phyloP scores from a whole-genome alignment of 139 green algal genomes.

The Micractinium sp. region DNA sequence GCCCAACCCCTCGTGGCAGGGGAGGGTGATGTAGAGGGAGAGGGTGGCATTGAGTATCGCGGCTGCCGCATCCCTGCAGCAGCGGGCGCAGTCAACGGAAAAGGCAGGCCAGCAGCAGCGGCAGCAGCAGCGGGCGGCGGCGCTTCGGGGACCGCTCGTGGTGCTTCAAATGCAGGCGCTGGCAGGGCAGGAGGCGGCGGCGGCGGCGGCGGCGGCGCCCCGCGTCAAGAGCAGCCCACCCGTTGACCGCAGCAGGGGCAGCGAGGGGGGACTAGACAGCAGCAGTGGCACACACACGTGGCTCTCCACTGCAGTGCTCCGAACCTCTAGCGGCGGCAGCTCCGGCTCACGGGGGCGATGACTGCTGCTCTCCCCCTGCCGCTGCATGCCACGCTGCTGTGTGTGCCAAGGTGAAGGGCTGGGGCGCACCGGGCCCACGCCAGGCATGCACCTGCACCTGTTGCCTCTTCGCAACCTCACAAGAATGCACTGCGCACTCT shows the following conservation, averaged over 20 bases:
- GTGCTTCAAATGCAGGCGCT: background rate
- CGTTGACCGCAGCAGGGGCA: too few relatives aligned
- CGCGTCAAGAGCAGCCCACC: too few relatives aligned
- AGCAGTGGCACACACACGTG: too few relatives aligned
- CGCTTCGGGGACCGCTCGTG: background rate
- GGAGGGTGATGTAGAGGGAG: background rate
- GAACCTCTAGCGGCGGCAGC: background rate
- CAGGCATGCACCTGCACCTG: too few relatives aligned
- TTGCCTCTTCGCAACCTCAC: too few relatives aligned
- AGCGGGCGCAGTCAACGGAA: background rate
- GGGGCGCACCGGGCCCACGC: too few relatives aligned
- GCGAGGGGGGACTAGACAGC: too few relatives aligned
- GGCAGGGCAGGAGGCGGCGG: background rate
- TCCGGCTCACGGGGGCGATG: background rate
- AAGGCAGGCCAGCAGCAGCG: background rate
- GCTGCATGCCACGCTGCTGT: too few relatives aligned
- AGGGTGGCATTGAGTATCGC: constrained; percentile 11
- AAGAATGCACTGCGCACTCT: background rate
- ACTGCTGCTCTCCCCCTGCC: background rate
- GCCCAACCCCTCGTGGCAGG: background rate
- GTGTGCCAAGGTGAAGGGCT: too few relatives aligned
- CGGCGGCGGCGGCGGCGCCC: background rate
- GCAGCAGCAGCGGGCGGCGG: background rate
- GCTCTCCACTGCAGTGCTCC: too few relatives aligned
- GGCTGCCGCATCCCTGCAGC: background rate